These are phyloP conservation scores for Colletotrichum sansevieriae DNA, from an alignment of 2,329 filamentous ascomycete genomes.

Conservation along the genomic window DNA sequence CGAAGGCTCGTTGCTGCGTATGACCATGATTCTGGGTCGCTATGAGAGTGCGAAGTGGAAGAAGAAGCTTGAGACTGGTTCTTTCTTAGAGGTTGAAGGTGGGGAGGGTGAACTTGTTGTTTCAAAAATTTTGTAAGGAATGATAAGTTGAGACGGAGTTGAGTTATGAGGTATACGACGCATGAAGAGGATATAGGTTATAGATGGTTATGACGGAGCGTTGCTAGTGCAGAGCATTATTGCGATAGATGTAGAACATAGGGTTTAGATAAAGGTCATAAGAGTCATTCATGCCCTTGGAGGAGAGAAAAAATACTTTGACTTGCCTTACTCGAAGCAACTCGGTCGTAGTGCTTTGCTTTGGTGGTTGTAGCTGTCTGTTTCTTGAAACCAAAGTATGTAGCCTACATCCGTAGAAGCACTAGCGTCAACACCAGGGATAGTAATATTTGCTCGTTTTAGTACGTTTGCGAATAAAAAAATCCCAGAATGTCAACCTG, in stretches of 20 bases:
- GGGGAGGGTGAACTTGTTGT: slow-evolving; percentile 64
- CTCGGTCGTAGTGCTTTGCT: no score
- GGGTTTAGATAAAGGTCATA: background rate
- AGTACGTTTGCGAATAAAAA: no score
- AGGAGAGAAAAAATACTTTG: no score
- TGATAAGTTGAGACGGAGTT: slow-evolving; percentile 41
- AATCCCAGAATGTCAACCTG: background rate
- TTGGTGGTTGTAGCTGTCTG: no score
- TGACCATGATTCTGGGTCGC: slow-evolving; percentile 81
- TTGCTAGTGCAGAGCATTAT: background rate
- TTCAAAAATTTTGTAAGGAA: slow-evolving; percentile 59
- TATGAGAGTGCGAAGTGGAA: slow-evolving; percentile 84
- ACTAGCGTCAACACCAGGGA: no score
- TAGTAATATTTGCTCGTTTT: no score
- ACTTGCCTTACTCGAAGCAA: no score
- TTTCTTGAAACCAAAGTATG: no score
- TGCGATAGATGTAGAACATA: background rate
- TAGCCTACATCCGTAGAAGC: no score
- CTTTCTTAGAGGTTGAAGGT: slow-evolving; percentile 64
- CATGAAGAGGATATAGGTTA: background rate
- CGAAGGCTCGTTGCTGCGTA: slow-evolving; percentile 69
- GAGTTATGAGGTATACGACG: slow-evolving; percentile 25
- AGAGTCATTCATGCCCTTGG: no score
- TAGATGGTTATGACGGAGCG: background rate
- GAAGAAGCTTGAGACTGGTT: slow-evolving; percentile 75